These are phyloP conservation scores for Aspergillus phoenicis DNA, from an alignment of 2,329 filamentous ascomycete species.

Conservation along the genomic window DNA sequence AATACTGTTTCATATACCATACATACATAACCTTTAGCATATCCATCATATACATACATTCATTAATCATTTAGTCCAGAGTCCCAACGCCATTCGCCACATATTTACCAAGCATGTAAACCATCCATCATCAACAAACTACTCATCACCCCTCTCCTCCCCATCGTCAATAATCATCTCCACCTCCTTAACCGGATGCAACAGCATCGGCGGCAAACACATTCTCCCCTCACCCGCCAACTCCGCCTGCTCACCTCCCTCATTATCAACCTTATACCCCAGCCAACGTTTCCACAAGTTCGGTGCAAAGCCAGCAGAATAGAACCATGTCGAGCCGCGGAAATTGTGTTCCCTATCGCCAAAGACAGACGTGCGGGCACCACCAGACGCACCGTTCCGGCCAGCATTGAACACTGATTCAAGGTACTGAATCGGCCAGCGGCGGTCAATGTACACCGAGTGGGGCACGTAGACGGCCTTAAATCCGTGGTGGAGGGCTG, in stretches of 20 bases:
- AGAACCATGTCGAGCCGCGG: constrained; percentile 86
- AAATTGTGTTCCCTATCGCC: constrained; percentile 90
- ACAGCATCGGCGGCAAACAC: constrained; percentile 85
- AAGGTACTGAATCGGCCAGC: constrained; percentile 79
- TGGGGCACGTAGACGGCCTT: constrained; percentile 93
- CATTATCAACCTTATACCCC: constrained; percentile 76
- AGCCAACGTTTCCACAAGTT: constrained; percentile 86
- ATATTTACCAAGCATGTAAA: not conserved
- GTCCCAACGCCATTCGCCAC: not conserved
- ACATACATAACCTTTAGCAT: too few species aligned
- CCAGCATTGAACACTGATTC: constrained; percentile 80
- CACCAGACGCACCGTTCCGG: constrained; percentile 73
- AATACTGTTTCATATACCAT: too few species aligned
- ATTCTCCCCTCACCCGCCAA: constrained; percentile 75
- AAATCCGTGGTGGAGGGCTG: constrained; percentile 85
- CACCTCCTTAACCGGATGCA: constrained; percentile 84
- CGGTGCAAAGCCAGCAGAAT: constrained; percentile 78
- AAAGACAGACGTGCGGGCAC: constrained; percentile 70
- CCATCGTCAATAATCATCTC: constrained; percentile 54
- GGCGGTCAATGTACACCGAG: constrained; percentile 81
- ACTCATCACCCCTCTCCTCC: not conserved
- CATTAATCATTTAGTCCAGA: not conserved
- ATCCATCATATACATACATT: constrained; percentile 1
- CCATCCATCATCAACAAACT: not conserved
- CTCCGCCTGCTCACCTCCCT: constrained; percentile 77